Base-by-base conservation (phyloP, 495 filamentous ascomycete species). In the Penicillium paradoxum region DNA sequence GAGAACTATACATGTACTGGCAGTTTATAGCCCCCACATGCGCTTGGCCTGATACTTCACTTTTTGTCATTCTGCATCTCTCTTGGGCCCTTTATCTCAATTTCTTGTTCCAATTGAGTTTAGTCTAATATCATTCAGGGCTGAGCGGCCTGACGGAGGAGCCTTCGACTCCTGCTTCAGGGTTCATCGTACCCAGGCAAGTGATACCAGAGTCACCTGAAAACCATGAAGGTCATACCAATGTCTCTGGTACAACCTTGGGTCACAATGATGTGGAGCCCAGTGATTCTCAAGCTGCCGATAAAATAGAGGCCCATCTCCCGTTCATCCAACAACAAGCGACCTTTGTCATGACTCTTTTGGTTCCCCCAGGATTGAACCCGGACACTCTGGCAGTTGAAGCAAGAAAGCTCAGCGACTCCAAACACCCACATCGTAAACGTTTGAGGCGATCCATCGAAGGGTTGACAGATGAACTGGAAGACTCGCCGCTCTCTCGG, bases 171-270 rank as follows among this genome's bases (percentile, higher is more conserved):
- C 48, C 37, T 24, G 45, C 59, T 24, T 42, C 24, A 6, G 36
- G 38, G 6, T 51, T 44, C 18, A 24, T 47, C 24, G 36, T 29
- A 9, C 53, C 60, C 24, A 49, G 19, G 1, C 4, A 42, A 7
- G 37, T 53, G 14, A 50, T 68, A 1, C 62, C 56, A 6, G 67
- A 69, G 17, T 68, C 68, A 8, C 66, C 67, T 0, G 54, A 46
- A 6, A 51, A 49, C 18, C 46, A 48, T 24, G 71, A 74, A 30
- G 71, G 67, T 36, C 59, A 60, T 22, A 58, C 45, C 49, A 71
- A 76, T 41, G 65, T 75, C 32, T 72, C 73, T 15, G 73, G 73
- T 13, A 72, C 71, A 2, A 76, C 73, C 1, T 56, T 74, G 37
- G 36, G 70, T 3, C 48, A 54, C 7, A 54, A 55, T 7, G 51